Percentiles rank a stretch among this genome's conserved stretches.
phyloP scores from a whole-genome alignment of 352 stramenopile genomes.

The Globisporangium yorkense region DNA sequence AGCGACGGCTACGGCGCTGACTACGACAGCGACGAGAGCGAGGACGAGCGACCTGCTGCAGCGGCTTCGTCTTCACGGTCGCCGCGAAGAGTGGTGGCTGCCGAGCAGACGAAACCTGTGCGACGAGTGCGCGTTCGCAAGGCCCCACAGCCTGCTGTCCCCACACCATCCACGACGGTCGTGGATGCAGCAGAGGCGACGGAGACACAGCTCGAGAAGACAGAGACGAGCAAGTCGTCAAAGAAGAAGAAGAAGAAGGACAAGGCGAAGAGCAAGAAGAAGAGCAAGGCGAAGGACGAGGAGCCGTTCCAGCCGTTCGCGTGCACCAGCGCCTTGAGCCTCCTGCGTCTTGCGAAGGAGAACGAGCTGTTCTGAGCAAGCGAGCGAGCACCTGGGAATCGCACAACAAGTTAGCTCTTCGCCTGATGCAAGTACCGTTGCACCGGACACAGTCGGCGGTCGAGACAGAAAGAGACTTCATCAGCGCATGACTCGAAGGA shows the following conservation, averaged over 20 bases:
- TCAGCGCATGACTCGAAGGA: too few species aligned
- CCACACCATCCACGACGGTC: neutral
- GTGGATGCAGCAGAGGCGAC: neutral
- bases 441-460: too few species aligned
- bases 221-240: neutral
- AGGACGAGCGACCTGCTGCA: conserved; percentile 19
- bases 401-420: neutral
- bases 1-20: conserved; percentile 61
- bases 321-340: conserved; percentile 48
- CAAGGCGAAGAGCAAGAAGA: conserved; percentile 12
- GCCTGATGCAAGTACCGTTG: neutral
- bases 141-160: neutral
- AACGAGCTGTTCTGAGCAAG: conserved; percentile 61
- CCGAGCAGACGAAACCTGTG: neutral
- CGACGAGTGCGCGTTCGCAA: conserved; percentile 3
- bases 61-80: neutral
- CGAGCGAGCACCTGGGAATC: neutral
- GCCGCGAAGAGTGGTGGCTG: neutral
- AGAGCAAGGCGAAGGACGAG: conserved; percentile 16
- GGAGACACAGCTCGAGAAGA: neutral
- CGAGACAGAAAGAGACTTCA: too few species aligned
- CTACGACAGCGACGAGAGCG: conserved; percentile 61
- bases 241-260: conserved; percentile 5
- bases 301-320: conserved; percentile 54
- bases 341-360: conserved; percentile 65